These are phyloP conservation scores for Blepharisma japonicum DNA, from an alignment of 73 alveolate species.

Conservation along the genomic window DNA sequence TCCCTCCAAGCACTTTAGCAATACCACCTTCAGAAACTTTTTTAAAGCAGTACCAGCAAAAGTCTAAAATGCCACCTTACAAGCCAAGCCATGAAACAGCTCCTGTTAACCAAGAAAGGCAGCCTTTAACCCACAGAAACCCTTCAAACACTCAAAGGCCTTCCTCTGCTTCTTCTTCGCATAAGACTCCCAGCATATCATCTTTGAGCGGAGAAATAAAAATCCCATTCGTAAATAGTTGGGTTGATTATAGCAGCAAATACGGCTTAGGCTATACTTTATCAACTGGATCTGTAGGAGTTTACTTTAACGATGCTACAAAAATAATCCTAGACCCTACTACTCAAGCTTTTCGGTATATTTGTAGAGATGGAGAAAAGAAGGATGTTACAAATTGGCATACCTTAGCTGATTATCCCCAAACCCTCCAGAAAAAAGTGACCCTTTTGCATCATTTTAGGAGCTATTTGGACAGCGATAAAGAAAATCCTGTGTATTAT, in stretches of 20 bases:
- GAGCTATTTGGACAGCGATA: slow-evolving; percentile 54
- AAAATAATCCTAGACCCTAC: slow-evolving; percentile 76
- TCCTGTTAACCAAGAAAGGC: slow-evolving; percentile 14
- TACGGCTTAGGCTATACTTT: slow-evolving; percentile 86
- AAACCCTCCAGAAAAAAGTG: slow-evolving; percentile 55
- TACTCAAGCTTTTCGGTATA: slow-evolving; percentile 51
- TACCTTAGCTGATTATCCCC: slow-evolving; percentile 48
- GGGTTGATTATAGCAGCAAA: slow-evolving; percentile 83
- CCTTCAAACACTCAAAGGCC: slow-evolving; percentile 29
- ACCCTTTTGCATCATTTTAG: slow-evolving; percentile 61
- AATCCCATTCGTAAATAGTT: slow-evolving; percentile 72
- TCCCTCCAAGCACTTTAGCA: slow-evolving; percentile 35
- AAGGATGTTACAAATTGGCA: slow-evolving; percentile 33
- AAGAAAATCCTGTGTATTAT: slow-evolving; percentile 25
- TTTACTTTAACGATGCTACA: slow-evolving; percentile 77
- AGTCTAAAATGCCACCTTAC: neutral
- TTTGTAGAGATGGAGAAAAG: slow-evolving; percentile 61
- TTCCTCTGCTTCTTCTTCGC: neutral
- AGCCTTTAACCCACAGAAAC: slow-evolving; percentile 53
- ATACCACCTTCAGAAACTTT: slow-evolving; percentile 16
- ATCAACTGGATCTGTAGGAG: slow-evolving; percentile 79
- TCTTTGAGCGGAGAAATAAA: neutral
- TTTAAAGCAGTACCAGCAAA: slow-evolving; percentile 14
- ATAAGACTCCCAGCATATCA: slow-evolving; percentile 12
- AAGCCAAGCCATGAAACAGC: neutral